phyloP scores from a whole-genome alignment of 139 green algal species.

The Dunaliella primolecta region DNA sequence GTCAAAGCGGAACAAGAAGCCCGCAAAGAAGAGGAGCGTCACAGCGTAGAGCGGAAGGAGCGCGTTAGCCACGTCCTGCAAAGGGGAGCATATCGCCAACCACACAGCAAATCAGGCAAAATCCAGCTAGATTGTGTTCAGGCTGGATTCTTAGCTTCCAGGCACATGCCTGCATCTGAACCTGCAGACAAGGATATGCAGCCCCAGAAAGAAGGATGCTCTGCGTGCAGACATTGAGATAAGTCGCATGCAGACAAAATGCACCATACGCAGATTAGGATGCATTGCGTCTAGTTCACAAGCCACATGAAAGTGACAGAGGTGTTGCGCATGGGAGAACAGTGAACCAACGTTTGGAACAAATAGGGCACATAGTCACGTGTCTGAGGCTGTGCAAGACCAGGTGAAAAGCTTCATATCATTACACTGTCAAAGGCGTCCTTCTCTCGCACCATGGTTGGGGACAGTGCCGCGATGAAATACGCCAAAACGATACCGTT shows the following conservation, averaged over 20 bases:
- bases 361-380: too few species aligned
- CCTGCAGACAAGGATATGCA: too few species aligned
- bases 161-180: neutral
- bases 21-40: conserved; percentile 50
- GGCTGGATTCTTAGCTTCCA: neutral
- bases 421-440: too few species aligned
- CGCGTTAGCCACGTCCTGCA: conserved; percentile 80
- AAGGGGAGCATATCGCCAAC: too few species aligned
- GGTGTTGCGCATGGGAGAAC: too few species aligned
- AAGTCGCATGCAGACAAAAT: neutral
- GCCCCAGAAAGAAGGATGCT: neutral
- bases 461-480: conserved; percentile 63
- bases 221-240: too few species aligned
- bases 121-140: neutral
- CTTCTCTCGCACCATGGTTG: conserved; percentile 17
- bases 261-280: neutral
- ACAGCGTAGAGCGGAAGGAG: conserved; percentile 39
- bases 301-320: too few species aligned
- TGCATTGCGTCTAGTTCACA: neutral
- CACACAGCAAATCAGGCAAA: too few species aligned
- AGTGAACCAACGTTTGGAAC: too few species aligned
- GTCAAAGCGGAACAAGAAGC: conserved; percentile 59
- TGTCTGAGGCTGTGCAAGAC: too few species aligned
- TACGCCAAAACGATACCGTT: conserved; percentile 54
- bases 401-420: neutral